A percentile compares a stretch with the other conserved stretches of the same genome.
Evolutionary conservation across 257 asterid genomes (phyloP).

Genomic region (Capsicum baccatum): DNA sequence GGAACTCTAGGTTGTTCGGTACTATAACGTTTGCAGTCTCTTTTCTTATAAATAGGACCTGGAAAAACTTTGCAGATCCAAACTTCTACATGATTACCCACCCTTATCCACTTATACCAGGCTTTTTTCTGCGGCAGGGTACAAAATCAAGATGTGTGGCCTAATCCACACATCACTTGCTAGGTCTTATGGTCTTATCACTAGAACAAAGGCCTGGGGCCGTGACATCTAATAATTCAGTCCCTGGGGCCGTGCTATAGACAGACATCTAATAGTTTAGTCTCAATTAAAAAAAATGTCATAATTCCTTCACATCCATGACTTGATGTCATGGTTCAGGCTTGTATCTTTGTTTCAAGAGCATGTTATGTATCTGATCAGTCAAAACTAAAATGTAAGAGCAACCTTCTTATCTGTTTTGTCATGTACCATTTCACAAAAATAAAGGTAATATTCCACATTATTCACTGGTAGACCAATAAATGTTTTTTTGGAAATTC

Average conservation of each 20-base stretch:
- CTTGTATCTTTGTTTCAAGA: slow-evolving; percentile 15
- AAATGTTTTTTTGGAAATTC: not conserved
- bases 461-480: not conserved
- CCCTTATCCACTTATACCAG: not conserved
- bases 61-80: not conserved
- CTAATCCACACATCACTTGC: not conserved
- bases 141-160: not conserved
- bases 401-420: not conserved
- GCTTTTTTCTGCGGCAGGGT: not conserved
- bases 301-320: slow-evolving; percentile 13
- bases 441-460: not conserved
- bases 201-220: not conserved
- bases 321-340: not conserved
- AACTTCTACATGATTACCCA: not conserved
- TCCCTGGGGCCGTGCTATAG: not conserved
- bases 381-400: slow-evolving; percentile 5
- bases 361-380: not conserved
- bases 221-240: not conserved
- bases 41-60: not conserved
- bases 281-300: not conserved
- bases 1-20: not conserved
- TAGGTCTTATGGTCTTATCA: not conserved
- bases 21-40: not conserved
- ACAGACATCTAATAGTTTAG: not conserved
- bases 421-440: not conserved